Conservation (phyloP, 208 protist genomes). For the Wallacemonas sp. region DNA sequence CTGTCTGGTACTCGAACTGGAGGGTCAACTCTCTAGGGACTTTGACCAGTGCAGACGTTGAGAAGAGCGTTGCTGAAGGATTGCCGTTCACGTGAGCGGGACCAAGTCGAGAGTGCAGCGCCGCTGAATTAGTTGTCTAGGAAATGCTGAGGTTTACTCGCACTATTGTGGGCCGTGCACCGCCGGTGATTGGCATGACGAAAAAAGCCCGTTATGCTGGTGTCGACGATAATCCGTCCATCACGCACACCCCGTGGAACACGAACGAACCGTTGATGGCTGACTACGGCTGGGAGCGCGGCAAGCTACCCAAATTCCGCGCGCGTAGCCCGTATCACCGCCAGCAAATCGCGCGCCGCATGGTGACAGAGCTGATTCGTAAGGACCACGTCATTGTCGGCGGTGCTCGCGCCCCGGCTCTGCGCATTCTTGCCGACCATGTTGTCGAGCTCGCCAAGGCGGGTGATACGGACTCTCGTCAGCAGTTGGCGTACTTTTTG, state of each 20-base stretch:
- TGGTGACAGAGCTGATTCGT: constrained; percentile 90
- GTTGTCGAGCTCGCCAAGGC: constrained; percentile 88
- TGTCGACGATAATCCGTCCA: constrained; percentile 86
- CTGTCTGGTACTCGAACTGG: too few relatives aligned
- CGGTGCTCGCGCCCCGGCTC: constrained; percentile 73
- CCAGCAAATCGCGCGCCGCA: constrained; percentile 84
- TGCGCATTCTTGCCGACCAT: constrained; percentile 88
- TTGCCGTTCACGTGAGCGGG: not conserved
- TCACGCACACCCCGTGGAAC: constrained; percentile 70
- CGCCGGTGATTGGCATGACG: constrained; percentile 65
- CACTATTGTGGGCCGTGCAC: constrained; percentile 32
- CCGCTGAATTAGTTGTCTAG: too few relatives aligned
- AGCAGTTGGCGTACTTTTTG: constrained; percentile 88
- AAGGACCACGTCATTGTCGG: constrained; percentile 90
- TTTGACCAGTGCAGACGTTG: too few relatives aligned
- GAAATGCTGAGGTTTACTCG: constrained; percentile 39
- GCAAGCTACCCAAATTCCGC: constrained; percentile 81
- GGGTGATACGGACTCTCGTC: constrained; percentile 85
- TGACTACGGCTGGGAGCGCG: constrained; percentile 82
- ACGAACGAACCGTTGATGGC: constrained; percentile 78
- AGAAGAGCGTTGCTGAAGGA: not conserved
- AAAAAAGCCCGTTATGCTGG: constrained; percentile 71
- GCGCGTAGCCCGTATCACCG: constrained; percentile 83
- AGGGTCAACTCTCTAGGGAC: too few relatives aligned
- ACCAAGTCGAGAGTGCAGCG: too few relatives aligned